Base-by-base conservation (phyloP, 805 yeast genomes). In the Wickerhamiella kurtzmanii region DNA sequence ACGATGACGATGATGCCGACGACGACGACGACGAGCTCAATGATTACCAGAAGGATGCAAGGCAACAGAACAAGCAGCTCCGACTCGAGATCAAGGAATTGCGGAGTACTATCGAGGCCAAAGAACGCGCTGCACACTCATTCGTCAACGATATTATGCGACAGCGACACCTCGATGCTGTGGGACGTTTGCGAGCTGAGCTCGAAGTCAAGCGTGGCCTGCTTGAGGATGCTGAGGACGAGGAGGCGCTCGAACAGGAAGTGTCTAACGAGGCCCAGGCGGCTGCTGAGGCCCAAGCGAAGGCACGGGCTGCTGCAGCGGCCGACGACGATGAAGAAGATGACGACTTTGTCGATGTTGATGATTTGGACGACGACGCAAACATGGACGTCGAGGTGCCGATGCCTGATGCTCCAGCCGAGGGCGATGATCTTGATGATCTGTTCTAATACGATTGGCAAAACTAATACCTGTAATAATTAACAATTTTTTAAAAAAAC, bases 11-110 rank as follows among this genome's bases (percentile, higher is more conserved):
- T 19, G 65, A 59, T 9, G 78, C 71, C 3, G 74, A 69, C 2
- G 74, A 70, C 4, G 74, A 72, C 5, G 76, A 70, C 1, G 74
- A 66, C 2, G 74, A 67, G 32, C 74, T 69, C 41, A 77, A 75
- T 46, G 74, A 72, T 45, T 76, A 74, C 47, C 73, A 72, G 44
- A 71, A 69, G 48, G 79, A 66, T 64, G 69, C 61, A 57, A 66
- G 64, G 46, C 80, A 79, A 55, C 84, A 84, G 61, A 71, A 72
- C 54, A 87, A 83, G 57, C 71, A 86, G 53, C 67, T 92, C 47
- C 77, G 76, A 50, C 97, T 89, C 63, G 96, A 88, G 62, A 79
- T 92, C 48, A 66, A 71, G 4, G 98, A 92, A 58, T 70, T 92
- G 50, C 87, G 83, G 60, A 57, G 72, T 15, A 87, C 89, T 0